These are phyloP conservation scores for Coemansia sp. DNA, from an alignment of 192 early-diverging fungal species.

Conservation along the genomic window DNA sequence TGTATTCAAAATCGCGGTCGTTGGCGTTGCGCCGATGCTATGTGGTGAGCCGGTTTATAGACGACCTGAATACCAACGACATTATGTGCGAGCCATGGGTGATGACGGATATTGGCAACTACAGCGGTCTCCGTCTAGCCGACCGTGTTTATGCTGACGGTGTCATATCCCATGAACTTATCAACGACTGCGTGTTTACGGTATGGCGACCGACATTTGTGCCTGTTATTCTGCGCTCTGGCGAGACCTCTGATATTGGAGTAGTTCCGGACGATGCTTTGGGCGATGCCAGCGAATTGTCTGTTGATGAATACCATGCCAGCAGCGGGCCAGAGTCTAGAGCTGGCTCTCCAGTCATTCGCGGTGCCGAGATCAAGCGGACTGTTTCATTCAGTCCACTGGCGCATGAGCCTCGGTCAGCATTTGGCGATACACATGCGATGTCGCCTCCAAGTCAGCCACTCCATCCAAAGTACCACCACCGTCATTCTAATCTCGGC, in stretches of 20 bases:
- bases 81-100: conserved; percentile 60
- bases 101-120: conserved; percentile 57
- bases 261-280: conserved; percentile 4
- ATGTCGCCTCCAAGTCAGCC: conserved; percentile 2
- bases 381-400: conserved; percentile 16
- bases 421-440: neutral
- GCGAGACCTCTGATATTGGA: conserved; percentile 9
- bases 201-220: conserved; percentile 55
- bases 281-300: conserved; percentile 20
- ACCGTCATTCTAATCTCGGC: neutral
- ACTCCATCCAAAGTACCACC: neutral
- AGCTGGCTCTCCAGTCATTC: neutral
- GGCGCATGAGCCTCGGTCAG: neutral
- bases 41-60: conserved; percentile 49
- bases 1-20: conserved; percentile 33
- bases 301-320: conserved; percentile 14
- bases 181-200: conserved; percentile 54
- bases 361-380: conserved; percentile 6
- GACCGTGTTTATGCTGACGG: conserved; percentile 57
- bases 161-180: conserved; percentile 46
- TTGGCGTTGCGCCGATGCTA: conserved; percentile 51
- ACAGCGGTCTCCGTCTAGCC: conserved; percentile 50
- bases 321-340: conserved; percentile 10
- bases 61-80: conserved; percentile 42
- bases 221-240: conserved; percentile 30